A percentile compares a stretch with the other conserved stretches of the same genome.
Evolutionary conservation across 139 green algal species (phyloP).

Genomic region (Nannochloris sp.): DNA sequence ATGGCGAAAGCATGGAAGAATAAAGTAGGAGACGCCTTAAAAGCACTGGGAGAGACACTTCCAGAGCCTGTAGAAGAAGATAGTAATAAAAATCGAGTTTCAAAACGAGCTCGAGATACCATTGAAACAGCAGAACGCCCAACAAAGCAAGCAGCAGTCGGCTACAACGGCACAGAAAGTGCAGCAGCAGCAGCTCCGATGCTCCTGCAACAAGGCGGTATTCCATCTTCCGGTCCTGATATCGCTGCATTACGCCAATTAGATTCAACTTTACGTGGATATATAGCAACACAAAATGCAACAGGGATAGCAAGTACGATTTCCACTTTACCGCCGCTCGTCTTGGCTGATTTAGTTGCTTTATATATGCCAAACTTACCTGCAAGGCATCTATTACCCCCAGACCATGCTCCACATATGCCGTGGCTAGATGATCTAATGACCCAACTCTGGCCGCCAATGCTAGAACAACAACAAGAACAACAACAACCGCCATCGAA

Average conservation of each 20-base stretch:
- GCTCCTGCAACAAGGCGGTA: no score
- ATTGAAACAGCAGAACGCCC: no score
- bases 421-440: constrained; percentile 19
- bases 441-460: constrained; percentile 4
- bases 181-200: no score
- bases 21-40: constrained; percentile 39
- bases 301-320: constrained; percentile 23
- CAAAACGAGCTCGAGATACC: no score
- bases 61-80: no score
- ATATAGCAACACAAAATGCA: constrained; percentile 16
- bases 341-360: constrained; percentile 48
- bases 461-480: background rate
- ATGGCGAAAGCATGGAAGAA: constrained; percentile 24
- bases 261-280: no score
- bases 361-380: constrained; percentile 34
- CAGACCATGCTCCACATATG: constrained; percentile 6
- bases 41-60: constrained; percentile 41
- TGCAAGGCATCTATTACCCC: background rate
- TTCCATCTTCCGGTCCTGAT: no score
- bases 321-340: constrained; percentile 10
- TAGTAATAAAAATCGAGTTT: no score
- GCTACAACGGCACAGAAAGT: no score
- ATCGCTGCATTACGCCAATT: no score
- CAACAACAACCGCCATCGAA: background rate
- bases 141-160: no score